phyloP scores from a whole-genome alignment of 768 basidiomycete genomes.

The Auricularia auricula-judae region DNA sequence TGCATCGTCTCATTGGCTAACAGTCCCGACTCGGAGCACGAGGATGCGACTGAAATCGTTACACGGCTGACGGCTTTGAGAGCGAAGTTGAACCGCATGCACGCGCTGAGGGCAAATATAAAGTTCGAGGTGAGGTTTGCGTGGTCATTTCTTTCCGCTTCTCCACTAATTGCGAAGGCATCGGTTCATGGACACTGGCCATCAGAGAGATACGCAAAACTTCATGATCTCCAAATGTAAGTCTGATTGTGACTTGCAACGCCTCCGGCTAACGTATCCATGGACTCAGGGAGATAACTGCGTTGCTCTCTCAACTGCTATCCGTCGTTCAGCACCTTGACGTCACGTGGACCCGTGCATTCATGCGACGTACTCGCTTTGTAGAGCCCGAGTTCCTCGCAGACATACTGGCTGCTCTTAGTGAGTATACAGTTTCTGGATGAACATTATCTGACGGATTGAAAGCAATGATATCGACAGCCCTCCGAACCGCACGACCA shows the following conservation, averaged over 20 bases:
- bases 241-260: conserved; percentile 13
- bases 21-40: conserved; percentile 30
- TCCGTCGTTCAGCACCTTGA: conserved; percentile 65
- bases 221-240: conserved; percentile 59
- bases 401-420: conserved; percentile 72
- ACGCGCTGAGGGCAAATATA: conserved; percentile 44
- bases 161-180: conserved; percentile 31
- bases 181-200: conserved; percentile 75
- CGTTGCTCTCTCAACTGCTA: conserved; percentile 60
- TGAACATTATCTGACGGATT: no score
- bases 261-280: conserved; percentile 4
- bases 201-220: conserved; percentile 57
- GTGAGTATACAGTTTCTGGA: conserved; percentile 24
- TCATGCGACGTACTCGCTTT: conserved; percentile 66
- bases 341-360: conserved; percentile 64
- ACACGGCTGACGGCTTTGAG: conserved; percentile 63
- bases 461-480: conserved; percentile 63
- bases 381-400: conserved; percentile 75
- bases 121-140: conserved; percentile 46
- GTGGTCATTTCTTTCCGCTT: background rate
- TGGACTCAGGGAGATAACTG: conserved; percentile 47
- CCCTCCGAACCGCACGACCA: conserved; percentile 60
- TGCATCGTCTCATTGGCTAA: conserved; percentile 64
- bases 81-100: conserved; percentile 56
- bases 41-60: conserved; percentile 44